Base-by-base conservation (phyloP, 805 yeast genomes). In the Myxozyma mucilagina region DNA sequence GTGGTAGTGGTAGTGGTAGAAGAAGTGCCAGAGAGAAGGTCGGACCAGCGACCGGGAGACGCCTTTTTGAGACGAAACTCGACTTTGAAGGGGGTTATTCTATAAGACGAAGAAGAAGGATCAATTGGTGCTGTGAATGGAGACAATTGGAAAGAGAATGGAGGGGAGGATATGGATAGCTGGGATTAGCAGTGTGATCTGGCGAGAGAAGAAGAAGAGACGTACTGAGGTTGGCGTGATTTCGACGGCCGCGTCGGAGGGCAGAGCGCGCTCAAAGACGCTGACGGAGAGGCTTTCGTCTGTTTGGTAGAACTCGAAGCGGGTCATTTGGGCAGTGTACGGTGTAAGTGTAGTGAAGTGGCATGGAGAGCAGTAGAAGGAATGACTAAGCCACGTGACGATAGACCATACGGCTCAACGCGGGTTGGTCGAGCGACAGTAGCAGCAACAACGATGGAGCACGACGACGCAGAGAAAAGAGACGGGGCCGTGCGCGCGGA, bases 231-330 rank as follows among this genome's bases (percentile, higher is more conserved):
- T 38, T 1, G 61, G 52, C 0, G 69, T 62, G 60, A 82, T 78
- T 0, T 77, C 74, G 4, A 85, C 77, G 7, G 79, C 72, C 0
- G 76, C 73, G 4, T 82, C 84, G 48, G 78, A 70, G 8, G 87
- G 85, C 16, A 90, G 81, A 44, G 81, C 81, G 63, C 87, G 85
- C 51, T 89, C 84, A 69, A 87, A 93, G 6, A 93, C 74, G 1
- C 93, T 84, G 34, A 92, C 77, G 0, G 86, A 84, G 13, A 91
- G 82, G 2, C 72, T 71, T 0, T 75, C 75, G 9, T 75, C 68
- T 14, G 85, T 79, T 72, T 94, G 97, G 74, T 85, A 93, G 85
- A 87, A 88, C 66, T 88, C 92, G n/a, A 76, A 74, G 68, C 80
- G 48, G 42, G 50, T 20, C 49, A 41, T 52, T 20, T 29, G 18